Conservation (phyloP, 2,329 filamentous ascomycete species). For the Penicillium hesseltinei region DNA sequence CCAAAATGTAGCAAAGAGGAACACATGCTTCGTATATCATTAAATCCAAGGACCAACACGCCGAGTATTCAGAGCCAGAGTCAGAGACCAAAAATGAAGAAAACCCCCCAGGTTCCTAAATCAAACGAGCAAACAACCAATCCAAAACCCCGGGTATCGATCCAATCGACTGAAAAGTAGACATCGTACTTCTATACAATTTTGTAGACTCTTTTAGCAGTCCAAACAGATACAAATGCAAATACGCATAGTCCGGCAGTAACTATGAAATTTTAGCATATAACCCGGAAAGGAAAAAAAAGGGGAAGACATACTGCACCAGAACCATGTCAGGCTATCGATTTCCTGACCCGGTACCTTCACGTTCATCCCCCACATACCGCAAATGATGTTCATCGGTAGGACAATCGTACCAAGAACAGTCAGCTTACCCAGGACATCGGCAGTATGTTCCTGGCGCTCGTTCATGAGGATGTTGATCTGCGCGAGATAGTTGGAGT, state of each 20-base stretch:
- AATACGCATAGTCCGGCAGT: constrained; percentile 76
- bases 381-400: constrained; percentile 98
- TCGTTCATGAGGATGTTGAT: constrained; percentile 99
- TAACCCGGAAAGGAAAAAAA: neutral
- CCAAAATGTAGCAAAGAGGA: neutral
- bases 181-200: constrained; percentile 57
- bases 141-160: constrained; percentile 12
- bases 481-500: constrained; percentile 97
- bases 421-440: constrained; percentile 90
- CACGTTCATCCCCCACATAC: constrained; percentile 98
- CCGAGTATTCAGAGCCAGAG: constrained; percentile 1
- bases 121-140: neutral
- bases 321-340: constrained; percentile 76
- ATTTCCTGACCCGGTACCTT: constrained; percentile 89
- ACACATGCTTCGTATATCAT: constrained; percentile 10
- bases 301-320: constrained; percentile 46
- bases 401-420: constrained; percentile 95
- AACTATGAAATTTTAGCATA: constrained; percentile 37
- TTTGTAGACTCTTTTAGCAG: constrained; percentile 79
- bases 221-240: constrained; percentile 73
- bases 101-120: neutral
- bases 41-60: constrained; percentile 6
- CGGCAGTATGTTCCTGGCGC: constrained; percentile 89
- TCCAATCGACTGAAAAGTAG: neutral
- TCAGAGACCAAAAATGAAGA: neutral